A percentile compares a stretch with the other conserved stretches of the same genome.
Conservation (phyloP, 495 filamentous ascomycete species). For the Penicilliopsis zonata region DNA sequence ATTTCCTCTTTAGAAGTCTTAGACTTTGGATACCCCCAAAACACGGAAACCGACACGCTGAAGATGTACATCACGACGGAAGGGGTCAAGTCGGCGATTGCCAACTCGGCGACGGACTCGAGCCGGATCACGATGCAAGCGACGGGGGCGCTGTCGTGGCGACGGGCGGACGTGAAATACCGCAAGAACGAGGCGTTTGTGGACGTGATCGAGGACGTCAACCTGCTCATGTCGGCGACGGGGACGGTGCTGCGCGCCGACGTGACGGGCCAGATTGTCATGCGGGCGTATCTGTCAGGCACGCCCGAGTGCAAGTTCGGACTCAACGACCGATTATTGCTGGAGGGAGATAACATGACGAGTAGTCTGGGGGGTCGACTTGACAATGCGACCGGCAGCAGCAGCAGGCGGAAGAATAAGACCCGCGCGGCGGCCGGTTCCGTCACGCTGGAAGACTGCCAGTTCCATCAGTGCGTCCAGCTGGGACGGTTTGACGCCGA, state of each 20-base stretch:
- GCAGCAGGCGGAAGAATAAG: slow-evolving; percentile 49
- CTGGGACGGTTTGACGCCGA: slow-evolving; percentile 95
- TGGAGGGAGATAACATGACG: slow-evolving; percentile 57
- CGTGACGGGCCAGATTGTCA: slow-evolving; percentile 94
- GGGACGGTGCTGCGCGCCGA: slow-evolving; percentile 93
- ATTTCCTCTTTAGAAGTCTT: slow-evolving; percentile 66
- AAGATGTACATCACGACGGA: slow-evolving; percentile 99
- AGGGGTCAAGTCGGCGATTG: slow-evolving; percentile 91
- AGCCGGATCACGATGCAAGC: slow-evolving; percentile 99
- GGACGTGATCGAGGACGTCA: slow-evolving; percentile 98
- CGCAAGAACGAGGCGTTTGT: slow-evolving; percentile 99
- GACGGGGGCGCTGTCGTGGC: slow-evolving; percentile 93
- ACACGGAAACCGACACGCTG: slow-evolving; percentile 96
- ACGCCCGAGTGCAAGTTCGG: slow-evolving; percentile 99
- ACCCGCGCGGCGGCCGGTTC: slow-evolving; percentile 92
- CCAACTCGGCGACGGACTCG: slow-evolving; percentile 58
- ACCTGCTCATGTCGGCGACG: slow-evolving; percentile 93
- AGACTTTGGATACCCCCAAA: slow-evolving; percentile 98
- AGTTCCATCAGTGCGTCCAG: slow-evolving; percentile 99
- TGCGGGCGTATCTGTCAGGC: slow-evolving; percentile 95
- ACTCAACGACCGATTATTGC: slow-evolving; percentile 86
- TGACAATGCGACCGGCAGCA: slow-evolving; percentile 43
- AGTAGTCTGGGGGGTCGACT: slow-evolving; percentile 12
- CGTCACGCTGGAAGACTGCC: slow-evolving; percentile 94
- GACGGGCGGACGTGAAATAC: slow-evolving; percentile 94